phyloP scores from a whole-genome alignment of 2,329 filamentous ascomycete genomes.

The Aspergillus sp. region DNA sequence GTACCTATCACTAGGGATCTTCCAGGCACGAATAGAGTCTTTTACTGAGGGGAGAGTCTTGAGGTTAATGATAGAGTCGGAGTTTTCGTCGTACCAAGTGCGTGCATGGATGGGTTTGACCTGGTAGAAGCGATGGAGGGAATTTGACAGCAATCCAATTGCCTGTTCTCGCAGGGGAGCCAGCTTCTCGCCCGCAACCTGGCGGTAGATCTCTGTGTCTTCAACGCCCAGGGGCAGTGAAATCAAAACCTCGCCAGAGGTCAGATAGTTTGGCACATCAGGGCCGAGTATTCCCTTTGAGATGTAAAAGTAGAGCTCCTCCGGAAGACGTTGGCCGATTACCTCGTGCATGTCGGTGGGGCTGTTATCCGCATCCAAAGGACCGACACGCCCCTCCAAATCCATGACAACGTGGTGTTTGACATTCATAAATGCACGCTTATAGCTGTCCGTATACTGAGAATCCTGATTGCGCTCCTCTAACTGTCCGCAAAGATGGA shows the following conservation, averaged over 20 bases:
- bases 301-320: constrained; percentile 89
- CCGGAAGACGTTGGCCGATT: constrained; percentile 84
- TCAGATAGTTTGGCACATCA: constrained; percentile 79
- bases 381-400: constrained; percentile 74
- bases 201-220: constrained; percentile 77
- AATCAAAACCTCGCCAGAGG: constrained; percentile 76
- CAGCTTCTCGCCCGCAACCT: constrained; percentile 75
- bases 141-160: constrained; percentile 76
- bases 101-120: constrained; percentile 77
- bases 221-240: constrained; percentile 85
- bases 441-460: constrained; percentile 83
- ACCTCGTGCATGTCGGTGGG: constrained; percentile 88
- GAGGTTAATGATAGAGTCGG: constrained; percentile 68
- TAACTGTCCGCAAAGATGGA: constrained; percentile 74
- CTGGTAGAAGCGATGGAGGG: constrained; percentile 81
- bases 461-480: constrained; percentile 74
- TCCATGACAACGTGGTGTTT: constrained; percentile 86
- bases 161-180: constrained; percentile 75
- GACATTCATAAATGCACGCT: constrained; percentile 80
- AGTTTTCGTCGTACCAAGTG: constrained; percentile 81
- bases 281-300: constrained; percentile 80
- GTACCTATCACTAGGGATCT: constrained; percentile 63
- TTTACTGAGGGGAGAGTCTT: constrained; percentile 58
- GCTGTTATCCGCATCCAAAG: constrained; percentile 72
- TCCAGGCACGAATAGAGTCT: constrained; percentile 68